phyloP scores from a whole-genome alignment of 192 early-diverging fungal genomes.

The Umbelopsis sp. region DNA sequence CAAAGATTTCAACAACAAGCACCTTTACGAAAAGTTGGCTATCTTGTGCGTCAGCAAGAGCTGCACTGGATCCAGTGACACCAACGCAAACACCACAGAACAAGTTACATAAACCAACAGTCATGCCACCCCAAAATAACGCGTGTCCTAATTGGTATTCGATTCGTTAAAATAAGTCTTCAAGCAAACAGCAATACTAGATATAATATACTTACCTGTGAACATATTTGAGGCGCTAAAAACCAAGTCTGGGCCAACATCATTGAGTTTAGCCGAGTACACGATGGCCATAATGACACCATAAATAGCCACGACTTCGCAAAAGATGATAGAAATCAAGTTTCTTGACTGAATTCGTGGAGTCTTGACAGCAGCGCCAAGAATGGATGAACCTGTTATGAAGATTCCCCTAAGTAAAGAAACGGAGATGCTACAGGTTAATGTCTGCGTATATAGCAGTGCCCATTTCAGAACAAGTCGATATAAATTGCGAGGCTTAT shows the following conservation, averaged over 20 bases:
- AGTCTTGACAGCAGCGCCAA: slow-evolving; percentile 59
- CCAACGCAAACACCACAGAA: slow-evolving; percentile 94
- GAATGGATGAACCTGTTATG: slow-evolving; percentile 41
- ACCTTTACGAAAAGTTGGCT: slow-evolving; percentile 95
- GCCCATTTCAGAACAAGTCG: neutral
- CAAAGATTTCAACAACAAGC: slow-evolving; percentile 97
- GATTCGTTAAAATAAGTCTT: neutral
- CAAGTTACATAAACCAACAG: slow-evolving; percentile 92
- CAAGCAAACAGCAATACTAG: neutral
- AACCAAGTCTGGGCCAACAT: slow-evolving; percentile 45
- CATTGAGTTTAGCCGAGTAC: slow-evolving; percentile 83
- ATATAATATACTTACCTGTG: slow-evolving; percentile 61
- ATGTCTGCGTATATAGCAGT: slow-evolving; percentile 1
- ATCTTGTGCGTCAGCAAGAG: slow-evolving; percentile 96
- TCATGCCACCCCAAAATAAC: slow-evolving; percentile 94
- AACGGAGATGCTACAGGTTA: neutral
- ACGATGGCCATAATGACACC: slow-evolving; percentile 99
- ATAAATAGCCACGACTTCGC: slow-evolving; percentile 99
- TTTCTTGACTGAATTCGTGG: slow-evolving; percentile 97
- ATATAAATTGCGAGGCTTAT: neutral
- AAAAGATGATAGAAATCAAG: slow-evolving; percentile 98
- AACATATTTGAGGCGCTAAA: slow-evolving; percentile 69
- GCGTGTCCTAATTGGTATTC: slow-evolving; percentile 67
- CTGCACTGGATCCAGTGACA: slow-evolving; percentile 90
- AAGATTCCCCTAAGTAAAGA: slow-evolving; percentile 85